Evolutionary conservation across 2,329 filamentous ascomycete genomes (phyloP), one percentile per base, ranked within the genome.

Genomic region (Paradendryphiella salina): DNA sequence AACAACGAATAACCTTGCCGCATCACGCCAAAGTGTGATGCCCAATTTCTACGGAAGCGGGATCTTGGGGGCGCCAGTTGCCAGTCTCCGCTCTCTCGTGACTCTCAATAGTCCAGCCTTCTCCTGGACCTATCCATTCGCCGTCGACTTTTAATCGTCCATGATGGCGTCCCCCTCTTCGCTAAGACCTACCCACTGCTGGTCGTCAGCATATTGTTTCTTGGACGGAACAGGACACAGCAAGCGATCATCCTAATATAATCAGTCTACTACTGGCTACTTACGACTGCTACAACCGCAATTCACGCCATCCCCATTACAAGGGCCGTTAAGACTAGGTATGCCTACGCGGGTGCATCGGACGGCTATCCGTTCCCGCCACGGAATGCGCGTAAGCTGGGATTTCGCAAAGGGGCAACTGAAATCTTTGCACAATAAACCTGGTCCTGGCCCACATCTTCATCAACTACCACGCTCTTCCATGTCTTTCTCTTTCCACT

Each of bases 1-100:
- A 35, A 52, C 50, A 45, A 53, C 62, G 57, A 65, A 60, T 65
- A 52, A 54, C 49, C 58, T 62, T 35, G 49, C 58, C 52, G 49
- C 48, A 57, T 60, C 44, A 23, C 52, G n/a, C 33, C 46, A 14
- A 23, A 31, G 48, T 56, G 56, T 60, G 58, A 63, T 56, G 45
- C 45, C 38, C 52, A 36, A 42, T 56, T 37, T 36, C 41, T 43
- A 18, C 21, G 56, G 52, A 52, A 36, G 41, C 52, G 52, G 57
- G 35, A 54, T 37, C 50, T 54, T 36, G 51, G 50, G 45, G 45
- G 50, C 52, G 48, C 45, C 49, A 37, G 41, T 45, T 47, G 45
- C 38, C 41, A 36, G 39, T 49, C 50, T 47, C 53, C 52, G 43
- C 51, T 54, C 34, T 43, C 52, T 59, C 56, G 50, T 56, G 56